Base-by-base conservation (phyloP, 2,329 filamentous ascomycete species). In the Fulvia fulva region DNA sequence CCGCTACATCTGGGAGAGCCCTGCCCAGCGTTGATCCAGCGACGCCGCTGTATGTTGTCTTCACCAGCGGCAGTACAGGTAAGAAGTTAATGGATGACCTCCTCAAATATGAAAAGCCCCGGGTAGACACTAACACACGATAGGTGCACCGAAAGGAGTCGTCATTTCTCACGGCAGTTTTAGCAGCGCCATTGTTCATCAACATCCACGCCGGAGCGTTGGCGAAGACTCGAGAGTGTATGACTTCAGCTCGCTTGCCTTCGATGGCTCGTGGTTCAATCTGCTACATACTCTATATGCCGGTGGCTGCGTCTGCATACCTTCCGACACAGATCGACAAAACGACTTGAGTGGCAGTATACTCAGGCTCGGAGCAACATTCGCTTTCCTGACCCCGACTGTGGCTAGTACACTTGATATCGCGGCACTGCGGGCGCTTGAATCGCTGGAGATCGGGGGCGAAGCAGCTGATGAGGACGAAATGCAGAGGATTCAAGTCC, bases 371-470 rank as follows among this genome's bases (percentile, higher is more conserved):
- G 19, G 45, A 7, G 49, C 49, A 6, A 59, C 55, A 0, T 87
- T 30, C 73, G 75, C 6, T 78, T 75, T 79, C 78, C 0, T 84
- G 65, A 86, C 85, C 0, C 81, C 83, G 1, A 76, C 82, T 0
- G 76, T 87, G 14, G 80, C 82, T 0, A 73, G 74, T n/a, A 73
- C 75, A 0, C 53, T 81, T 1, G 71, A 76, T 16, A 74, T 75
- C 75, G 75, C 16, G 75, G 78, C 57, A 72, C 72, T 47, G 70
- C 75, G 63, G 66, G 70, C 1, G 14, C 25, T 58, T 4, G 14
- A 32, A 1, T 41, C 45, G 9, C 12, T 58, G 16, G 22, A 25
- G 5, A 28, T 58, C 14, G 51, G 50, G 2, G 59, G 59, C 6
- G 59, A 61, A 51, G 51, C 51, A 1, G 49, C 34, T 37, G 34